phyloP scores from a whole-genome alignment of 495 filamentous ascomycete species.

The Durotheca rogersii region DNA sequence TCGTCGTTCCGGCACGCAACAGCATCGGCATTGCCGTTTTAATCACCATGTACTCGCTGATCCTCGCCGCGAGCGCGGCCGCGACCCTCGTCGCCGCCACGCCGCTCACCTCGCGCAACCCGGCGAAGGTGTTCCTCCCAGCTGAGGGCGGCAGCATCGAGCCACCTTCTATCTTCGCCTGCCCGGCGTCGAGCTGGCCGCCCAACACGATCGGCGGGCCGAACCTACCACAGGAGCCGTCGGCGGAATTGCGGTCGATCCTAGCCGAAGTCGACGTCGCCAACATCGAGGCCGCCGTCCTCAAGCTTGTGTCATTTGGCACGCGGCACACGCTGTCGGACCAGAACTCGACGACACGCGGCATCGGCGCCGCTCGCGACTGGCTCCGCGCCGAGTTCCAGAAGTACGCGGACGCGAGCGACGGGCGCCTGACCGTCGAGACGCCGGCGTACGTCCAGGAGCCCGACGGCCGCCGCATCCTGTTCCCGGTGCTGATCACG shows the following conservation, averaged over 20 bases:
- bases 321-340: slow-evolving; percentile 54
- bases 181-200: slow-evolving; percentile 34
- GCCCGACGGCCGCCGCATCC: slow-evolving; percentile 41
- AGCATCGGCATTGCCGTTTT: neutral
- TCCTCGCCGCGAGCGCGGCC: neutral
- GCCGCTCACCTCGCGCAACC: slow-evolving; percentile 21
- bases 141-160: neutral
- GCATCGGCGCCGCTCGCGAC: slow-evolving; percentile 56
- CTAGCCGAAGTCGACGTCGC: slow-evolving; percentile 43
- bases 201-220: slow-evolving; percentile 33
- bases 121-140: slow-evolving; percentile 18
- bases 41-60: slow-evolving; percentile 7
- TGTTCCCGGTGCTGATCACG: slow-evolving; percentile 48
- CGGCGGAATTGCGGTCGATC: slow-evolving; percentile 44
- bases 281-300: slow-evolving; percentile 47
- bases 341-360: slow-evolving; percentile 47
- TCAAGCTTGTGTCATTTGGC: slow-evolving; percentile 52
- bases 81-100: slow-evolving; percentile 15
- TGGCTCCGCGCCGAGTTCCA: slow-evolving; percentile 52
- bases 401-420: slow-evolving; percentile 38
- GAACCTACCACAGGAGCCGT: slow-evolving; percentile 48
- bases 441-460: slow-evolving; percentile 48
- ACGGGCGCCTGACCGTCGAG: slow-evolving; percentile 46
- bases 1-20: too few relatives aligned
- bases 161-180: slow-evolving; percentile 13